These are phyloP conservation scores for Brettanomyces anomalus DNA, from an alignment of 805 yeast species.

Conservation along the genomic window DNA sequence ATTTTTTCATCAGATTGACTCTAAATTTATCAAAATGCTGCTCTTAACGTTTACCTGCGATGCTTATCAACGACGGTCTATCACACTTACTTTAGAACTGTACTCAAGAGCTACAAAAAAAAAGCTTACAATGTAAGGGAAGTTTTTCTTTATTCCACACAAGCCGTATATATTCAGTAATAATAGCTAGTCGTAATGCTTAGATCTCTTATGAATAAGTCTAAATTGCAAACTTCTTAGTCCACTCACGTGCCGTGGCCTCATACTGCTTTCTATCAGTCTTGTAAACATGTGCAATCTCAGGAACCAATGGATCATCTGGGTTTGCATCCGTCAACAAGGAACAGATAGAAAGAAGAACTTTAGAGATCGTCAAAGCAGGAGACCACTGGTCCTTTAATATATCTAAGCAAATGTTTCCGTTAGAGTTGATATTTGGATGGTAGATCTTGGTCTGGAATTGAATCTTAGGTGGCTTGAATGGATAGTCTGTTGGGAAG, in stretches of 20 bases:
- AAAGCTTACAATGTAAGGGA: too few species aligned
- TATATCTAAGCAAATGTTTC: slow-evolving; percentile 94
- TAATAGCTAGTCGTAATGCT: too few species aligned
- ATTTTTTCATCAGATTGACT: too few species aligned
- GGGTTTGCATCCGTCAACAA: slow-evolving; percentile 96
- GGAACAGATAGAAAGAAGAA: slow-evolving; percentile 88
- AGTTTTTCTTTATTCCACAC: too few species aligned
- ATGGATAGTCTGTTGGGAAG: slow-evolving; percentile 98
- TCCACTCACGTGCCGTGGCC: slow-evolving; percentile 97
- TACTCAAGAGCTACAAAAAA: too few species aligned
- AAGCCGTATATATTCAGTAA: too few species aligned
- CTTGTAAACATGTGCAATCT: slow-evolving; percentile 93
- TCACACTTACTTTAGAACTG: too few species aligned
- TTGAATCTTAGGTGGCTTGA: slow-evolving; percentile 91
- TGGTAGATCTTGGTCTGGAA: slow-evolving; percentile 96
- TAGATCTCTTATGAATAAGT: too few species aligned
- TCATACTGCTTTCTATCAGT: slow-evolving; percentile 91
- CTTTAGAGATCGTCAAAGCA: slow-evolving; percentile 93
- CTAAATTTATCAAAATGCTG: too few species aligned
- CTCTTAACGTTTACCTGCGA: too few species aligned
- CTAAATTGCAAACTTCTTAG: slow-evolving; percentile 91
- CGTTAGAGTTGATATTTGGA: slow-evolving; percentile 93
- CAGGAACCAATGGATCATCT: slow-evolving; percentile 98
- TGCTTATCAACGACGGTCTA: too few species aligned
- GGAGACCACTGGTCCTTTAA: slow-evolving; percentile 99